Base-by-base conservation (phyloP, 129 eudicot genomes). In the Chrysanthemum makinoi region DNA sequence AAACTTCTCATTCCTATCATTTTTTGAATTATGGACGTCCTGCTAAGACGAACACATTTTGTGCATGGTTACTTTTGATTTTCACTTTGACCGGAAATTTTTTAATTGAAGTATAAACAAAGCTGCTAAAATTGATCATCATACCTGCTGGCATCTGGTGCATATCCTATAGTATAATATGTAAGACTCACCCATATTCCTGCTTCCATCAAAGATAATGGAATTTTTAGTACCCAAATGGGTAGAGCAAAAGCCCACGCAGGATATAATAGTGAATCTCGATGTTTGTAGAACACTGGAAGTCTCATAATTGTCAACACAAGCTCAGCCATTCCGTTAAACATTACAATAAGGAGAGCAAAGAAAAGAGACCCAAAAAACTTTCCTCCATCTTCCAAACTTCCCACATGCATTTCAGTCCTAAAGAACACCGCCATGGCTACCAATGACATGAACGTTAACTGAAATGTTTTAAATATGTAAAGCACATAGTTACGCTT, bases 271-370 rank as follows among this genome's bases (percentile, higher is more conserved):
- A 73, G 64, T 0, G 71, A 63, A 52, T 73, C 78, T 65, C 71
- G 70, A 73, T 73, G 78, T 73, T 73, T 73, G 51, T 73, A 73
- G 33, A 73, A 73, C 20, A 73, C 71, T 0, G 78, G 78, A 33
- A 73, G 70, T 54, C 78, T 73, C 70, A 73, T 73, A 62, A 73
- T 64, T 1, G 44, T 73, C 43, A 73, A 63, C 33, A 63, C 78
- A 33, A 73, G 78, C 64, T 73, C 78, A 51, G 78, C 71, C 78
- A 74, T 74, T 52, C 78, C 78, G 9, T 74, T 74, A 64, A 74
- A 74, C 78, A 74, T 74, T 17, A 74, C 71, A 1, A 74, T 52
- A 39, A 74, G 70, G 9, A 74, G 65, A 39, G 64, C 63, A 14
- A 74, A 74, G n/a, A 74, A 74, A 52, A 74, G 78, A 10, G 64